Conservation (phyloP, 352 stramenopile species). For the Globisporangium okanoganense region DNA sequence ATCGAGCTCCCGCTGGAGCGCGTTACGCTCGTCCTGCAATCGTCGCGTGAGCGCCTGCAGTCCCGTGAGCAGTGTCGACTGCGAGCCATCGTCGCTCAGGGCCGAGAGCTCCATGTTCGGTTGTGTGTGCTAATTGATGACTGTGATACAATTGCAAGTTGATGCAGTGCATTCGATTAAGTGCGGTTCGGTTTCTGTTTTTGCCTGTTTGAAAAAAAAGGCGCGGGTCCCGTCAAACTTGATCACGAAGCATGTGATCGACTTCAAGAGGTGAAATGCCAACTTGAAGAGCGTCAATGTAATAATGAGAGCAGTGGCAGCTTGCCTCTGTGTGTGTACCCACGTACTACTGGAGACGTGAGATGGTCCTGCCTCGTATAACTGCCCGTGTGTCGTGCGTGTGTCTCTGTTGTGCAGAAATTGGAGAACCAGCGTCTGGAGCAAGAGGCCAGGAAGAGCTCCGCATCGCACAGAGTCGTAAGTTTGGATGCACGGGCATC, state of each 20-base stretch:
- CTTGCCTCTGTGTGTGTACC: no score
- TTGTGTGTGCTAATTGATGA: background rate
- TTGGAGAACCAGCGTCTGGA: no score
- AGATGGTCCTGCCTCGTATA: no score
- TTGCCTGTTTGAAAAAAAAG: background rate
- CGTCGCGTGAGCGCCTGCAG: slow-evolving; percentile 59
- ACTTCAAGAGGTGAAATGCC: background rate
- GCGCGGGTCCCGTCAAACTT: background rate
- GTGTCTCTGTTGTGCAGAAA: no score
- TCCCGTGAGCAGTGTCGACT: slow-evolving; percentile 10
- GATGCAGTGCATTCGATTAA: background rate
- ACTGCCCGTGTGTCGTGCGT: no score
- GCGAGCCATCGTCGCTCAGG: background rate
- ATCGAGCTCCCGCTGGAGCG: slow-evolving; percentile 42
- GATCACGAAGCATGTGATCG: background rate
- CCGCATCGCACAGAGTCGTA: no score
- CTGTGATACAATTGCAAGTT: background rate
- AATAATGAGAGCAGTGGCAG: no score
- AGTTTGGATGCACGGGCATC: no score
- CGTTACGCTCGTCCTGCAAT: slow-evolving; percentile 60
- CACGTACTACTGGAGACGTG: no score
- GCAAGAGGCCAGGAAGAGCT: no score
- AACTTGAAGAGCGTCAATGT: background rate
- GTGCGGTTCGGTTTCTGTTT: background rate
- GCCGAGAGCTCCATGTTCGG: background rate